Evolutionary conservation across 768 basidiomycete genomes (phyloP).

Genomic region (Psilocybe subaeruginosa): DNA sequence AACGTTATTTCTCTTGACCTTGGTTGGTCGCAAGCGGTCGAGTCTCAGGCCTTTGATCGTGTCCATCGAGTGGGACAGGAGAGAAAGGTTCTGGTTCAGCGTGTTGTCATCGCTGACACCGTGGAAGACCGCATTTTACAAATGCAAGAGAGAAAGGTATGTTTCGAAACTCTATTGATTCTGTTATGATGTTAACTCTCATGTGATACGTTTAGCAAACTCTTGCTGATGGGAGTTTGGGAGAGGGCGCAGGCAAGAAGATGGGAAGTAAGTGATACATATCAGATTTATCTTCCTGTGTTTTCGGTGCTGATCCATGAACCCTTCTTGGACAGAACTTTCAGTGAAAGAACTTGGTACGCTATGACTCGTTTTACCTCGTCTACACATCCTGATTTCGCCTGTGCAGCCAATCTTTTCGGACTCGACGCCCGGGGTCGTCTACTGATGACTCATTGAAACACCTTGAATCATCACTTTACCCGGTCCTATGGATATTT

Average conservation of each 20-base stretch:
- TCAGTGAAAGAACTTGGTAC: constrained; percentile 53
- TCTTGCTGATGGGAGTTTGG: constrained; percentile 62
- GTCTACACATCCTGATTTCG: not conserved
- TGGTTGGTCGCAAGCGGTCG: constrained; percentile 67
- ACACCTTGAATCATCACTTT: not conserved
- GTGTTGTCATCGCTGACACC: constrained; percentile 60
- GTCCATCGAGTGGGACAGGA: constrained; percentile 62
- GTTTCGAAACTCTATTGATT: not conserved
- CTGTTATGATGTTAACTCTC: not conserved
- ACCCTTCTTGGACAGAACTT: constrained; percentile 31
- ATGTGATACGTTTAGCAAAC: constrained; percentile 37
- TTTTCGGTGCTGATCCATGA: not conserved
- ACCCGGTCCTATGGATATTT: too few species aligned
- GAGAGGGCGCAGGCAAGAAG: constrained; percentile 64
- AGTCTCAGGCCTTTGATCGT: constrained; percentile 63
- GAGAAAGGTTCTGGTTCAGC: constrained; percentile 52
- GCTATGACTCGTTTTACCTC: constrained; percentile 9
- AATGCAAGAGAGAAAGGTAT: constrained; percentile 63
- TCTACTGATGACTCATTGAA: not conserved
- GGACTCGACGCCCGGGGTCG: constrained; percentile 36
- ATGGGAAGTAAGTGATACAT: constrained; percentile 46
- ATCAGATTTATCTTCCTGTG: not conserved
- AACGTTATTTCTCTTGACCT: constrained; percentile 67
- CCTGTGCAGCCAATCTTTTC: constrained; percentile 41
- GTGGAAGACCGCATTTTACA: constrained; percentile 74